A percentile compares a stretch with the other conserved stretches of the same genome.
phyloP scores from a whole-genome alignment of 1,284 basidiomycete species.

The Cryptococcus sp. region DNA sequence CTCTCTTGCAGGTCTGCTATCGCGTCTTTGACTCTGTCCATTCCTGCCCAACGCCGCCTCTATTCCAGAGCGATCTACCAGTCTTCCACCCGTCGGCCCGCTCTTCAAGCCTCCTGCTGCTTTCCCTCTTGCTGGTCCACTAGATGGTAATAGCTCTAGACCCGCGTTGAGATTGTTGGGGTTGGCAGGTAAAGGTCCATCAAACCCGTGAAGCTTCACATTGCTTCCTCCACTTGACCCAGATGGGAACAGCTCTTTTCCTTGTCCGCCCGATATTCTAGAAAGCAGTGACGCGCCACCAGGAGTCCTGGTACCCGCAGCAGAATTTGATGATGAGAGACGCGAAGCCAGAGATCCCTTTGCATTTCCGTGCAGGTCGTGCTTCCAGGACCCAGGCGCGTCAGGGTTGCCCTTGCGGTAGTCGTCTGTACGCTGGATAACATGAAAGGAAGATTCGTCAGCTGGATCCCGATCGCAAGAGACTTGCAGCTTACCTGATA shows the following conservation, averaged over 20 bases:
- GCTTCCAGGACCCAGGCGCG: slow-evolving; percentile 41
- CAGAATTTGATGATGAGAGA: slow-evolving; percentile 8
- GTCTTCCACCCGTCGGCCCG: not conserved
- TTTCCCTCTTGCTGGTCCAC: slow-evolving; percentile 3
- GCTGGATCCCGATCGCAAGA: not conserved
- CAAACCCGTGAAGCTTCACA: slow-evolving; percentile 31
- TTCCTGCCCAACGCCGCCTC: slow-evolving; percentile 27
- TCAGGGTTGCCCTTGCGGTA: slow-evolving; percentile 27
- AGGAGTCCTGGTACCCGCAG: slow-evolving; percentile 10
- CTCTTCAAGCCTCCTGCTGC: slow-evolving; percentile 4
- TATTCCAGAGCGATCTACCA: slow-evolving; percentile 11
- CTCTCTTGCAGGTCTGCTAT: slow-evolving; percentile 4
- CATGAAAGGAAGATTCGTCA: not conserved
- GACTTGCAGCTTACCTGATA: slow-evolving; percentile 19
- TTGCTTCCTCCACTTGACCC: not conserved
- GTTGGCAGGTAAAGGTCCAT: slow-evolving; percentile 15
- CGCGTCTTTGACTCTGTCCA: slow-evolving; percentile 5
- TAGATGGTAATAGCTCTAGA: slow-evolving; percentile 33
- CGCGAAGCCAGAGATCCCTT: slow-evolving; percentile 25
- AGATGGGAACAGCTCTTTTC: slow-evolving; percentile 37
- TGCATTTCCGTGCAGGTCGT: slow-evolving; percentile 38
- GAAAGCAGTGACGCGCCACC: slow-evolving; percentile 20
- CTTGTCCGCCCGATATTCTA: slow-evolving; percentile 30
- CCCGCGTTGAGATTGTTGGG: slow-evolving; percentile 25
- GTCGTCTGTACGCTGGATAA: slow-evolving; percentile 23